A percentile compares a stretch with the other conserved stretches of the same genome.
These are phyloP conservation scores for Poteriospumella lacustris DNA, from an alignment of 108 stramenopile species.

Conservation along the genomic window DNA sequence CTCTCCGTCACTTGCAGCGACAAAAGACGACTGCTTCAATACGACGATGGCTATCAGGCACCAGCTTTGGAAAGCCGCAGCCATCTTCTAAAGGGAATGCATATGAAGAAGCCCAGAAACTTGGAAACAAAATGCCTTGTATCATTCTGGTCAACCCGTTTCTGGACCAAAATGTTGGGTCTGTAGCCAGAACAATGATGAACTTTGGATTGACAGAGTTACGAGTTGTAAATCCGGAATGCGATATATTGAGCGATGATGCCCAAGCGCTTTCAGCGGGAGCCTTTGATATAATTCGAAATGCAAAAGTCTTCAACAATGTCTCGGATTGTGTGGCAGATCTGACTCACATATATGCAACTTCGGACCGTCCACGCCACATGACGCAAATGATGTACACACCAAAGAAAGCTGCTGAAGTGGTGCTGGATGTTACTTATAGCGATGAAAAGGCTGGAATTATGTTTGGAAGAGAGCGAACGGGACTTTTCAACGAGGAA, in stretches of 20 bases:
- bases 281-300: conserved; percentile 12
- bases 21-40: no score
- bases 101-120: no score
- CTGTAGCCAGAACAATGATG: conserved; percentile 26
- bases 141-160: conserved; percentile 26
- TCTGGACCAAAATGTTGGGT: conserved; percentile 29
- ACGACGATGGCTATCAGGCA: no score
- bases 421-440: background rate
- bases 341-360: background rate
- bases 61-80: no score
- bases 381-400: conserved; percentile 4
- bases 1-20: no score
- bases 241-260: conserved; percentile 12
- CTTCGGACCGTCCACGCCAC: conserved; percentile 19
- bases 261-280: conserved; percentile 20
- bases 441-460: background rate
- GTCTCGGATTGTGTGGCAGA: conserved; percentile 10
- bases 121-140: no score
- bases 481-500: conserved; percentile 20
- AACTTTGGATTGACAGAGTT: conserved; percentile 32
- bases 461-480: conserved; percentile 28
- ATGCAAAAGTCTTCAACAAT: background rate
- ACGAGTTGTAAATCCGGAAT: conserved; percentile 20
- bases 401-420: conserved; percentile 21
- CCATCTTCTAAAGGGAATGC: no score